These are phyloP conservation scores for Penicillium brevicompactum DNA, from an alignment of 2,329 filamentous ascomycete genomes.

Conservation along the genomic window DNA sequence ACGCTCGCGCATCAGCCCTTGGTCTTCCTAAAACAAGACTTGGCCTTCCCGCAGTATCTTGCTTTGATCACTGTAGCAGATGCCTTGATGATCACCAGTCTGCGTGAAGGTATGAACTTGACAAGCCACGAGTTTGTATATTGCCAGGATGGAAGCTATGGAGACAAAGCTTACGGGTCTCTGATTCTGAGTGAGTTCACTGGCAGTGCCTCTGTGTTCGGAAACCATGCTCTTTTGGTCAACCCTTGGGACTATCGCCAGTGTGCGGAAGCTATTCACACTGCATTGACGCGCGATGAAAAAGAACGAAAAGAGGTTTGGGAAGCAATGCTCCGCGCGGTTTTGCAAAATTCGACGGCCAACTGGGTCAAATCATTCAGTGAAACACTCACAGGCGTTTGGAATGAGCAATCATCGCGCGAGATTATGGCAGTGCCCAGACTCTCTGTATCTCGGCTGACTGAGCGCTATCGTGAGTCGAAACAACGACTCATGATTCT, in stretches of 20 bases:
- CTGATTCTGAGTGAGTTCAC: constrained; percentile 95
- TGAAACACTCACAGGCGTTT: constrained; percentile 70
- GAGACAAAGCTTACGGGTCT: constrained; percentile 78
- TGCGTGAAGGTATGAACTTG: constrained; percentile 96
- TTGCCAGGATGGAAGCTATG: constrained; percentile 80
- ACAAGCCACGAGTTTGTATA: constrained; percentile 93
- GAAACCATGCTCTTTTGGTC: constrained; percentile 76
- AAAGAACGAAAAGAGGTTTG: constrained; percentile 76
- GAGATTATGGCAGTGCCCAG: constrained; percentile 86
- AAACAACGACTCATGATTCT: constrained; percentile 79
- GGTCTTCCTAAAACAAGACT: constrained; percentile 92
- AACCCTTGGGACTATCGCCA: constrained; percentile 95
- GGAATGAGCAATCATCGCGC: constrained; percentile 80
- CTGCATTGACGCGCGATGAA: constrained; percentile 76
- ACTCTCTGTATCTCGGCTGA: constrained; percentile 68
- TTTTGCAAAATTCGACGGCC: constrained; percentile 78
- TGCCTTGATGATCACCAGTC: constrained; percentile 88
- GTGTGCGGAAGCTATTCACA: constrained; percentile 82
- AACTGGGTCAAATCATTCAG: constrained; percentile 83
- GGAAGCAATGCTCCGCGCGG: constrained; percentile 70
- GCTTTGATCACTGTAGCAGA: constrained; percentile 87
- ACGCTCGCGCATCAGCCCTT: constrained; percentile 90
- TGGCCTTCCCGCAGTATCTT: constrained; percentile 90
- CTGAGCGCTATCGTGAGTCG: constrained; percentile 66
- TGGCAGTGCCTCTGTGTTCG: constrained; percentile 84